Evolutionary conservation across 306 rosid species (phyloP).

Genomic region (Cicer yamashitae): DNA sequence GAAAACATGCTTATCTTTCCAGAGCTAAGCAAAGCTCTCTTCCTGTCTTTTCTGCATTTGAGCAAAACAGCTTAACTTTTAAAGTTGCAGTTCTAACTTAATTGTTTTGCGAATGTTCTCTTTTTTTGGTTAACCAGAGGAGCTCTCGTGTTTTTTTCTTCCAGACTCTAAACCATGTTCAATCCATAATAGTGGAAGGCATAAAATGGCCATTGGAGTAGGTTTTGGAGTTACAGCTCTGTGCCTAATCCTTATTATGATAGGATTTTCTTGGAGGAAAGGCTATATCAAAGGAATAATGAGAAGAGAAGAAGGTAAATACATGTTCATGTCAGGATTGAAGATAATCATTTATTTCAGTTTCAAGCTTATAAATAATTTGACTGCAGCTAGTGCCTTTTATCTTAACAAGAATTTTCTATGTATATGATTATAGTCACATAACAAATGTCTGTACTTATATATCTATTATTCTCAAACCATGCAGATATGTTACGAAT

Average conservation of each 20-base stretch:
- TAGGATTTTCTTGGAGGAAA: slow-evolving; percentile 50
- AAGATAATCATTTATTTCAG: slow-evolving; percentile 12
- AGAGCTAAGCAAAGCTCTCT: slow-evolving; percentile 1
- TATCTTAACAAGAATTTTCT: slow-evolving; percentile 12
- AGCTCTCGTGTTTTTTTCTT: not conserved
- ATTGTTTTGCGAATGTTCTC: slow-evolving; percentile 20
- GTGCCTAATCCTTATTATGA: slow-evolving; percentile 41
- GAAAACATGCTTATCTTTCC: slow-evolving; percentile 29
- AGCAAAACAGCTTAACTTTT: not conserved
- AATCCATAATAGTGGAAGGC: slow-evolving; percentile 26
- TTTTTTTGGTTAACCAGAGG: slow-evolving; percentile 26
- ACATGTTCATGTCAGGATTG: not conserved
- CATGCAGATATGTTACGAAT: slow-evolving; percentile 9
- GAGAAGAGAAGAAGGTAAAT: slow-evolving; percentile 41
- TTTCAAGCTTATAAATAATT: slow-evolving; percentile 23
- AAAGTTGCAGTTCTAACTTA: slow-evolving; percentile 27
- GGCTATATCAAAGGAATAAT: slow-evolving; percentile 40
- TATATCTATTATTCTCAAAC: not conserved
- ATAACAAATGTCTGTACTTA: slow-evolving; percentile 1
- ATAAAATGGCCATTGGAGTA: slow-evolving; percentile 42
- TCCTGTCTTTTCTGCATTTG: slow-evolving; percentile 23
- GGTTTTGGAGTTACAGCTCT: slow-evolving; percentile 49
- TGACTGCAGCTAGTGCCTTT: not conserved
- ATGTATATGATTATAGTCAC: not conserved
- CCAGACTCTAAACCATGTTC: slow-evolving; percentile 55